Base-by-base conservation (phyloP, 345 rosid genomes). In the Populus tremula region DNA sequence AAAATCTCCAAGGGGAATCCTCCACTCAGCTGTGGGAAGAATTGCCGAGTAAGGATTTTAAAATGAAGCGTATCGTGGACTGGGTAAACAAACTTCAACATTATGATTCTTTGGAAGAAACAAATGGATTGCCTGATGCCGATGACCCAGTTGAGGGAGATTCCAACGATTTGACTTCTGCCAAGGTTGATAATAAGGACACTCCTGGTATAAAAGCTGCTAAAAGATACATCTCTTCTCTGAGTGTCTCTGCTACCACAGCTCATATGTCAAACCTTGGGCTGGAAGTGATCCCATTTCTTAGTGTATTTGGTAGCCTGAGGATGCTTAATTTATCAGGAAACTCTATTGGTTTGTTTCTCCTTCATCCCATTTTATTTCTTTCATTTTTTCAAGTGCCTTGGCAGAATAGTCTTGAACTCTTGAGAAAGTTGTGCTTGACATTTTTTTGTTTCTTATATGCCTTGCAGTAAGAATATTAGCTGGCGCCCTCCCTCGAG, bases 401-500 rank as follows among this genome's bases (percentile, higher is more conserved):
- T 20, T 79, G 8, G n/a, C 23, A 11, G 66, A 49, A 3, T 49
- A 27, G 13, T 27, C 35, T 49, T 72, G 70, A 65, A 12, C 54
- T 61, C 49, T 6, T 18, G 43, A n/a, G 33, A 2, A 67, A 61
- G 33, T 35, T 56, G 10, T 43, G 54, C 50, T 38, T 67, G 20
- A 36, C 63, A 16, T 65, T 21, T 54, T n/a, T 50, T 2, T 70
- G 6, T 47, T 6, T 72, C 71, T 41, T 49, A 53, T 72, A 2
- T 74, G 56, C 5, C 74, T 68, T 71, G 25, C 87, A 96, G 99
- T 81, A 67, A 90, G 94, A 84, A 92, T 96, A 75, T 87, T 91
- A 11, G 90, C 94, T 67, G 97, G 97, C 67, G 88, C 97, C 72
- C 97, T 96, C 76, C 99, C 99, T 80, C 90, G 95, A 70, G 99